Conservation (phyloP, 2,329 filamentous ascomycete genomes). For the Cordyceps cateniannulata region DNA sequence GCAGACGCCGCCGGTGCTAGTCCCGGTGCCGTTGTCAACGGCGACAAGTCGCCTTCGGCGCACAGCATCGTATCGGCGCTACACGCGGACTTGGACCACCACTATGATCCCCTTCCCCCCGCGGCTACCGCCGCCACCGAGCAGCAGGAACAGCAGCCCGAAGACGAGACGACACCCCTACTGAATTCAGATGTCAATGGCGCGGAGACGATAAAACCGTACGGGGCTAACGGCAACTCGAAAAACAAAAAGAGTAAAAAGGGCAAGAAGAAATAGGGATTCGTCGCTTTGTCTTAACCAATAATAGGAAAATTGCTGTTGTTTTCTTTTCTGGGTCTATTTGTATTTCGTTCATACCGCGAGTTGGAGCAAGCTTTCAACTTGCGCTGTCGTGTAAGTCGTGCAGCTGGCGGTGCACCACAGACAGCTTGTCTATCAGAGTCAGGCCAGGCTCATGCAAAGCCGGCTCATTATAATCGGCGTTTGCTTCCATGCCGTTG, state of each 20-base stretch:
- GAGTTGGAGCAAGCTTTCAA: not conserved
- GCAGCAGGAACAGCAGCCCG: not conserved
- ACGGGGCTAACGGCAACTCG: conserved; percentile 8
- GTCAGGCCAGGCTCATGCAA: not conserved
- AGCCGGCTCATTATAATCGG: not conserved
- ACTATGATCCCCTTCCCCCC: conserved; percentile 15
- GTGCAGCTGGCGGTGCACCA: not conserved
- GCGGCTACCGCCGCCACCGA: not conserved
- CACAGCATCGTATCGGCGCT: conserved; percentile 2
- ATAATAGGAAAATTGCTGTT: not conserved
- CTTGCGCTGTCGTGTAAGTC: not conserved
- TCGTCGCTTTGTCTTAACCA: not conserved
- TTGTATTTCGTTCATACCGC: not conserved
- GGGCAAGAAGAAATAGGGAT: conserved; percentile 31
- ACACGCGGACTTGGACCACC: conserved; percentile 1
- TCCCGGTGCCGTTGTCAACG: not conserved
- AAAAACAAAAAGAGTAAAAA: conserved; percentile 21
- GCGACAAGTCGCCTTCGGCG: not conserved
- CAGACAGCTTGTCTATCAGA: not conserved
- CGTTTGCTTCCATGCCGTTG: not conserved
- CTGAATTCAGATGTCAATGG: conserved; percentile 22
- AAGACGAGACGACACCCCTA: conserved; percentile 26
- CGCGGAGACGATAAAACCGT: conserved; percentile 15
- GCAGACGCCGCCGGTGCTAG: not conserved
- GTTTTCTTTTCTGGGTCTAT: not conserved